phyloP scores from a whole-genome alignment of 371 early-diverging fungal species.

The Mucor mucedo region DNA sequence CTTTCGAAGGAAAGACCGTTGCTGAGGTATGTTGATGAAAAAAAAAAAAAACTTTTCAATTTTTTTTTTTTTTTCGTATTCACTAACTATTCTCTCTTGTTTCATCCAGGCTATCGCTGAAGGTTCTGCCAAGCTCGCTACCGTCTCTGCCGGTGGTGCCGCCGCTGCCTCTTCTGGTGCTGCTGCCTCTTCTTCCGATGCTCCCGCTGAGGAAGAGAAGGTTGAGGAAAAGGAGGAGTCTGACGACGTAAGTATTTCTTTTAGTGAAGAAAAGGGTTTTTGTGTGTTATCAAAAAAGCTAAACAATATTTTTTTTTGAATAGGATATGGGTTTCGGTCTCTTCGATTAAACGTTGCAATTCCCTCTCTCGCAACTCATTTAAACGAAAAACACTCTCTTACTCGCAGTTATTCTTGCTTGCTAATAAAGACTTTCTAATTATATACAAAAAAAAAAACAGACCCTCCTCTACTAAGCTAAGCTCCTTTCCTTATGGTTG shows the following conservation, averaged over 20 bases:
- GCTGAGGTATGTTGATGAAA: slow-evolving; percentile 58
- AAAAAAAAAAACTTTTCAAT: not conserved
- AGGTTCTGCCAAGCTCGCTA: slow-evolving; percentile 89
- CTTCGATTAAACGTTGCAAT: slow-evolving; percentile 71
- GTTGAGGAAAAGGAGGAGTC: slow-evolving; percentile 80
- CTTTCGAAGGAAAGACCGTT: slow-evolving; percentile 88
- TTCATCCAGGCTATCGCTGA: slow-evolving; percentile 75
- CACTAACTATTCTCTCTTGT: not conserved
- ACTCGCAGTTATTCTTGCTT: slow-evolving; percentile 10
- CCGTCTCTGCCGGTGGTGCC: slow-evolving; percentile 86
- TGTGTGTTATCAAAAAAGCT: not conserved
- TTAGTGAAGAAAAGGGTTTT: not conserved
- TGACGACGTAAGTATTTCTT: slow-evolving; percentile 66
- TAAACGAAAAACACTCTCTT: slow-evolving; percentile 12
- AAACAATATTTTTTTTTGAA: slow-evolving; percentile 9
- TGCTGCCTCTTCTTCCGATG: slow-evolving; percentile 55
- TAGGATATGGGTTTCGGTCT: slow-evolving; percentile 68
- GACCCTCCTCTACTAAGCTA: no score
- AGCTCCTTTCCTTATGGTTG: not conserved
- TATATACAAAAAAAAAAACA: not conserved
- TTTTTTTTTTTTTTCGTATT: not conserved
- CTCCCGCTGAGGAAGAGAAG: slow-evolving; percentile 63
- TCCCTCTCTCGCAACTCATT: slow-evolving; percentile 4
- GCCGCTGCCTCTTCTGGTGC: slow-evolving; percentile 63
- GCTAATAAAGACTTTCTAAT: slow-evolving; percentile 19